Base-by-base conservation (phyloP, 208 protist genomes). In the Borovskyia barvae region DNA sequence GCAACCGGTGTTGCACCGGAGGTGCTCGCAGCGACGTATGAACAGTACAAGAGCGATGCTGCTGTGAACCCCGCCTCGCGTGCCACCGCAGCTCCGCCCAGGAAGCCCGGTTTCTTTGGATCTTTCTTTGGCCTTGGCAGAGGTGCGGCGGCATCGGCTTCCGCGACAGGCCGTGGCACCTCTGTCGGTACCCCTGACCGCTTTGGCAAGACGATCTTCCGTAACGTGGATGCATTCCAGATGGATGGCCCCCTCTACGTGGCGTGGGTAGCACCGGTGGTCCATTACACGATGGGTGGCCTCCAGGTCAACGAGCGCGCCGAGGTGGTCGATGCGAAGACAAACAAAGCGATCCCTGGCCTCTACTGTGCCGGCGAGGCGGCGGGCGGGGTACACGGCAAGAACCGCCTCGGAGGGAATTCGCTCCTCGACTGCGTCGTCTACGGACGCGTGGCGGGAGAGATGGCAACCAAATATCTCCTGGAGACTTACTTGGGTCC, bases 221-320 rank as follows among this genome's bases (percentile, higher is more conserved):
- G 67, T 32, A 88, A 89, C 62, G 61, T 66, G 28, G 74, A 75
- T 26, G 41, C 52, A 37, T 91, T 86, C 35, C 28, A 50, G 36
- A 79, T 82, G 29, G 36, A 75, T 24, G 69, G 79, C 28, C 69
- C 66, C 1, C 66, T 84, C 22, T 77, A 95, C 70, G 83, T 86
- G 26, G 80, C 84, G 32, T 61, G 75, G 29, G 77, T 98, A 37
- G 94, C 90, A 20, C 97, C 97, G 15, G 77, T 85, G 14, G 75
- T 98, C 60, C 97, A 99, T 80, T 99, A 99, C 83, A 97, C 85
- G 17, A 97, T 98, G 96, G 97, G 97, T 41, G 97, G 97, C 36
- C 24, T 97, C 17, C 24, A 51, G 3, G 84, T 98, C 32, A 86
- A 92, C 66, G 22, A 58, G 17, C 32, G 81, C 11, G 77, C 72